phyloP scores from a whole-genome alignment of 1,284 basidiomycete genomes.

The Blastosporella zonata region DNA sequence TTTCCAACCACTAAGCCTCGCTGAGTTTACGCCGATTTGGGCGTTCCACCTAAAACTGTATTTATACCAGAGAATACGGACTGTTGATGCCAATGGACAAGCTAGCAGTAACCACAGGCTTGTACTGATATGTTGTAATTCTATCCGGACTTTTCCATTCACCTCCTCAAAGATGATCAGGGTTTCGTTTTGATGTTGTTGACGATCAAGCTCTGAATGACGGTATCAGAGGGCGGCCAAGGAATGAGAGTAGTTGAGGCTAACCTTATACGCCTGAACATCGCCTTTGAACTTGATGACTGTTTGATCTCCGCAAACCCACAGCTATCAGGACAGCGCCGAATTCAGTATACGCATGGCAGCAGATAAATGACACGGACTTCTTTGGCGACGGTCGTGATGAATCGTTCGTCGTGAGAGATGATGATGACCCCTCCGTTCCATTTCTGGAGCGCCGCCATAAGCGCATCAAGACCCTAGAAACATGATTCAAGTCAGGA shows the following conservation, averaged over 20 bases:
- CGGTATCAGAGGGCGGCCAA: conserved; percentile 10
- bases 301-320: conserved; percentile 87
- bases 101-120: no score
- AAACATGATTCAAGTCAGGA: conserved; percentile 8
- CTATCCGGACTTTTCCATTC: neutral
- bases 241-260: conserved; percentile 22
- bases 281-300: conserved; percentile 88
- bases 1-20: conserved; percentile 1
- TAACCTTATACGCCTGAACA: conserved; percentile 88
- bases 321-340: conserved; percentile 49
- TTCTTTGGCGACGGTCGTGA: conserved; percentile 80
- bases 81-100: no score
- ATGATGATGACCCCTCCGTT: conserved; percentile 96
- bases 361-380: conserved; percentile 34
- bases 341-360: neutral
- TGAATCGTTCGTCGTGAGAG: conserved; percentile 92
- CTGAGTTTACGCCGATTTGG: neutral
- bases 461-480: conserved; percentile 92
- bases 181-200: conserved; percentile 73
- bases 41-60: no score
- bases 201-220: conserved; percentile 67
- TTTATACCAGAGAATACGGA: no score
- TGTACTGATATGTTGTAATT: neutral
- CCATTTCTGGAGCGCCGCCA: conserved; percentile 84
- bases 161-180: conserved; percentile 23